A percentile compares a stretch with the other conserved stretches of the same genome.
These are phyloP conservation scores for Chamaecyparis obtusa DNA, from an alignment of 75 land plant species.

Conservation along the genomic window DNA sequence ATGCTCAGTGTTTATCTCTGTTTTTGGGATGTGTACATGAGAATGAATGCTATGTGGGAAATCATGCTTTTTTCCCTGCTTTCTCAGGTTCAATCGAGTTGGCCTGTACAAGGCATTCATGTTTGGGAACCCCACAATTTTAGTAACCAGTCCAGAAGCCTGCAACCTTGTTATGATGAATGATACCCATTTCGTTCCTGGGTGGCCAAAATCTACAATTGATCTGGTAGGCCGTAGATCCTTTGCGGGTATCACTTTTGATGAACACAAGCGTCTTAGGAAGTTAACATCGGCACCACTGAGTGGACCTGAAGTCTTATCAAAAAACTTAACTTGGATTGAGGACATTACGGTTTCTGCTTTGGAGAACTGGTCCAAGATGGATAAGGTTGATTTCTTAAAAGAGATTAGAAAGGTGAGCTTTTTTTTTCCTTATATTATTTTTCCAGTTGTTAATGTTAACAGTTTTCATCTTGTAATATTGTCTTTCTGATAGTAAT, in stretches of 20 bases:
- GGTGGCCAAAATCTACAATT: slow-evolving; percentile 62
- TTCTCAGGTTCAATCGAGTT: slow-evolving; percentile 42
- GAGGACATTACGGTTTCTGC: slow-evolving; percentile 29
- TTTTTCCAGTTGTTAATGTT: too few relatives aligned
- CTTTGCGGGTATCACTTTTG: slow-evolving; percentile 35
- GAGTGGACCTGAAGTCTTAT: slow-evolving; percentile 60
- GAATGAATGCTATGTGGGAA: too few relatives aligned
- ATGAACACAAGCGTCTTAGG: slow-evolving; percentile 73
- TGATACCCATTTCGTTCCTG: slow-evolving; percentile 51
- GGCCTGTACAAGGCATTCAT: slow-evolving; percentile 69
- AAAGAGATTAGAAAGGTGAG: slow-evolving; percentile 38
- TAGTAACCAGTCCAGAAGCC: slow-evolving; percentile 51
- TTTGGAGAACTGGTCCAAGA: slow-evolving; percentile 45
- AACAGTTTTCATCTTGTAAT: too few relatives aligned
- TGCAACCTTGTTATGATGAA: slow-evolving; percentile 57
- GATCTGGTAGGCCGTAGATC: slow-evolving; percentile 60
- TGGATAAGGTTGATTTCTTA: slow-evolving; percentile 60
- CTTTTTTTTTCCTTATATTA: too few relatives aligned
- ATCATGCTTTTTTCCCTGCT: not conserved
- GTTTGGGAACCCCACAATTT: slow-evolving; percentile 69
- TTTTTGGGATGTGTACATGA: too few relatives aligned
- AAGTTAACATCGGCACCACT: slow-evolving; percentile 53
- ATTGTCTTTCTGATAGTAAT: too few relatives aligned
- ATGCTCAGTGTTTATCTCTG: too few relatives aligned
- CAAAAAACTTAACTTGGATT: slow-evolving; percentile 41